phyloP scores from a whole-genome alignment of 805 yeast species.

The Pichia californica region DNA sequence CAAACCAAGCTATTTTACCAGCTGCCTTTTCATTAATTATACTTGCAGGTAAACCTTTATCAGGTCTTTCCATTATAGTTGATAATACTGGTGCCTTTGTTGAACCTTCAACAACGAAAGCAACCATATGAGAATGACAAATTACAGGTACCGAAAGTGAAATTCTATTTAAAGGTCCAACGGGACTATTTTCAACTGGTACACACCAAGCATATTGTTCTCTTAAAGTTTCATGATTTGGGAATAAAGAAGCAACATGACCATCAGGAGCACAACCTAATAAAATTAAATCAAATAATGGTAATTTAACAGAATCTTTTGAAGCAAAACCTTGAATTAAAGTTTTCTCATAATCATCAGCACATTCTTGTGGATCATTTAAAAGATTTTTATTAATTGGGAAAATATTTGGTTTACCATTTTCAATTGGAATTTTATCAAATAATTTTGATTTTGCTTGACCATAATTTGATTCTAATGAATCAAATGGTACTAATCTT shows the following conservation, averaged over 20 bases:
- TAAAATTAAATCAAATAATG: conserved; percentile 85
- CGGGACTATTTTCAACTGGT: conserved; percentile 87
- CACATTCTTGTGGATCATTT: conserved; percentile 83
- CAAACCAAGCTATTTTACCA: conserved; percentile 95
- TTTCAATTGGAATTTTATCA: conserved; percentile 52
- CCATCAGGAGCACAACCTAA: conserved; percentile 99
- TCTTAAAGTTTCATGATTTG: conserved; percentile 80
- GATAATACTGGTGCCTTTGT: conserved; percentile 90
- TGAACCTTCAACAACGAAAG: conserved; percentile 94
- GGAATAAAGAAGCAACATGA: conserved; percentile 94
- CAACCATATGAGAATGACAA: conserved; percentile 85
- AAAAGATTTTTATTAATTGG: conserved; percentile 77
- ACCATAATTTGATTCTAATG: conserved; percentile 85
- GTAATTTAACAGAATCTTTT: conserved; percentile 91
- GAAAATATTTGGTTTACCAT: conserved; percentile 60
- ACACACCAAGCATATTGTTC: conserved; percentile 94
- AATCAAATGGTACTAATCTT: conserved; percentile 81
- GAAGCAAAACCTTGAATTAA: conserved; percentile 88
- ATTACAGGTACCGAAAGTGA: conserved; percentile 91
- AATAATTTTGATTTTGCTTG: conserved; percentile 75
- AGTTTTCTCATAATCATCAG: conserved; percentile 85
- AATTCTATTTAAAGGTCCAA: conserved; percentile 79
- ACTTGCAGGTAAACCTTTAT: conserved; percentile 89
- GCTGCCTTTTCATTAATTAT: conserved; percentile 96
- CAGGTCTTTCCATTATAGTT: conserved; percentile 93